Conservation (phyloP, 257 asterid genomes). For the Lycium barbarum region DNA sequence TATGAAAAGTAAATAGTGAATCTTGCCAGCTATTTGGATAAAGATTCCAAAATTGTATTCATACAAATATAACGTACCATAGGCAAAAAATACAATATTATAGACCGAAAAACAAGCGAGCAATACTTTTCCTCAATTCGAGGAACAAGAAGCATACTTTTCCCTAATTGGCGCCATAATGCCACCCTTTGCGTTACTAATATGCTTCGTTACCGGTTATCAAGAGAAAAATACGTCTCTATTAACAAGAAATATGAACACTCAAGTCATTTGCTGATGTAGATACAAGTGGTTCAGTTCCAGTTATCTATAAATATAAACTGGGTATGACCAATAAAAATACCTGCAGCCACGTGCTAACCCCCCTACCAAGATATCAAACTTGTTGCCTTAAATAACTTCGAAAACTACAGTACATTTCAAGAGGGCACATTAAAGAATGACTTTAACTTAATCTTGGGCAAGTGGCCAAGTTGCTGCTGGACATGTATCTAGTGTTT, state of each 20-base stretch:
- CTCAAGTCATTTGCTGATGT: neutral
- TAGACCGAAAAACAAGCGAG: neutral
- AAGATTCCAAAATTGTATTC: too few species aligned
- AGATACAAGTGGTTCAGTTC: neutral
- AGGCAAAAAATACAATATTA: too few species aligned
- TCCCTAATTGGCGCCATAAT: neutral
- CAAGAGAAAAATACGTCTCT: neutral
- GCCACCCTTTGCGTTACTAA: constrained; percentile 18
- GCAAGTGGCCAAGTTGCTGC: constrained; percentile 26
- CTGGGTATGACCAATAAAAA: neutral
- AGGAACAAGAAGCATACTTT: neutral
- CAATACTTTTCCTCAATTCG: neutral
- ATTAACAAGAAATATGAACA: neutral
- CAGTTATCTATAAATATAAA: constrained; percentile 3
- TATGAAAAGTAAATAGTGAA: too few species aligned
- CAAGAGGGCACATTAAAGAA: neutral
- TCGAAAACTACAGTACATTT: neutral
- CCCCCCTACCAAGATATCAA: neutral
- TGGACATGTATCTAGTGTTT: too few species aligned
- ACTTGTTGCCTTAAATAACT: neutral
- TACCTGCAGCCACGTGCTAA: constrained; percentile 23
- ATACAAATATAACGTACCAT: too few species aligned
- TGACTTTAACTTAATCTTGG: neutral
- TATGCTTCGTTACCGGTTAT: constrained; percentile 3
- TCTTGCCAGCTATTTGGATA: too few species aligned